Evolutionary conservation across 371 early-diverging fungal species (phyloP).

Genomic region (Apophysomyces variabilis): DNA sequence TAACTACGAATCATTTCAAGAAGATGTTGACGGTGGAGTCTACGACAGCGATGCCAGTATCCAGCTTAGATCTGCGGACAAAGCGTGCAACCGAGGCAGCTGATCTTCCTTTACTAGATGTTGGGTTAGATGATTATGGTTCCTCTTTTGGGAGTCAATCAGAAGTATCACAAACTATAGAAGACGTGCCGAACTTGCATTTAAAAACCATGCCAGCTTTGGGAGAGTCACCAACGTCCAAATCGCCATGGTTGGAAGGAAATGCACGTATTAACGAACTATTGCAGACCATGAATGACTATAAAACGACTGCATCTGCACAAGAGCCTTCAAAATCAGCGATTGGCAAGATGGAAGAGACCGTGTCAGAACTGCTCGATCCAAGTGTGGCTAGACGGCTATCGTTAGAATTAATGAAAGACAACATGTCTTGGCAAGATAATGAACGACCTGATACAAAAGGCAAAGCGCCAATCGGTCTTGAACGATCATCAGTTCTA

Average conservation of each 20-base stretch:
- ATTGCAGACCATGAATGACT: slow-evolving; percentile 14
- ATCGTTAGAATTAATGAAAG: slow-evolving; percentile 68
- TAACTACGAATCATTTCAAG: slow-evolving; percentile 66
- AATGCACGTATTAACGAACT: slow-evolving; percentile 15
- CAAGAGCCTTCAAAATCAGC: neutral
- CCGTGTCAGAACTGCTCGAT: slow-evolving; percentile 11
- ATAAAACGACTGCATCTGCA: neutral
- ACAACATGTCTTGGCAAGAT: slow-evolving; percentile 27
- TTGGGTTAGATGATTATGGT: slow-evolving; percentile 31
- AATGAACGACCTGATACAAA: slow-evolving; percentile 4
- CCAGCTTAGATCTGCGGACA: slow-evolving; percentile 42
- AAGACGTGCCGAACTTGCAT: neutral
- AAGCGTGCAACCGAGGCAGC: slow-evolving; percentile 42
- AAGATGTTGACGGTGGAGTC: slow-evolving; percentile 61
- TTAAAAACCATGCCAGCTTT: slow-evolving; percentile 9
- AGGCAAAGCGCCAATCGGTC: slow-evolving; percentile 7
- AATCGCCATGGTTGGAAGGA: slow-evolving; percentile 21
- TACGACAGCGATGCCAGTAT: slow-evolving; percentile 17
- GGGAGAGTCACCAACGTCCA: slow-evolving; percentile 23
- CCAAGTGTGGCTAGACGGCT: slow-evolving; percentile 49
- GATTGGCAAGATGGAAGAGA: slow-evolving; percentile 1
- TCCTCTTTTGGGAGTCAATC: neutral
- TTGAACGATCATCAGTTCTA: slow-evolving; percentile 11
- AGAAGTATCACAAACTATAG: neutral
- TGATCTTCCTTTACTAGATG: slow-evolving; percentile 51